These are phyloP conservation scores for Fusarium globosum DNA, from an alignment of 2,329 filamentous ascomycete genomes.

Conservation along the genomic window DNA sequence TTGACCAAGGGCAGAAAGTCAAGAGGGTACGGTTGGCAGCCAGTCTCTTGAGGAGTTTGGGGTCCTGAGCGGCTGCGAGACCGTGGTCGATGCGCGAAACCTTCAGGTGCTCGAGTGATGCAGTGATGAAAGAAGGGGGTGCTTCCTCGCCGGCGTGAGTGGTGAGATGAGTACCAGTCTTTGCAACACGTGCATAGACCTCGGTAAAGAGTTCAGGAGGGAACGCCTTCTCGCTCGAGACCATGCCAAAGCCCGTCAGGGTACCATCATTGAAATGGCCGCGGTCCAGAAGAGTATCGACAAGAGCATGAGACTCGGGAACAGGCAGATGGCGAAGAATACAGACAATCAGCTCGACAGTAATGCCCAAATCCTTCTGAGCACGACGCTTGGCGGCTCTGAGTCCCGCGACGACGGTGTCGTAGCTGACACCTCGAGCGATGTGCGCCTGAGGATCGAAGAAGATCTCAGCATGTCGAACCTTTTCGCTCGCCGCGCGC, in stretches of 20 bases:
- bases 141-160: conserved; percentile 83
- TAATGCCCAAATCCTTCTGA: conserved; percentile 70
- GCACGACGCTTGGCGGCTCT: conserved; percentile 69
- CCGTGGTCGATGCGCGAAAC: conserved; percentile 81
- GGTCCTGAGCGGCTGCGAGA: conserved; percentile 71
- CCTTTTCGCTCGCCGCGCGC: conserved; percentile 70
- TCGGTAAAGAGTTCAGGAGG: conserved; percentile 70
- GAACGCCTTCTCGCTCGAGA: conserved; percentile 70
- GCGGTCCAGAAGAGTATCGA: conserved; percentile 45
- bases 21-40: conserved; percentile 69
- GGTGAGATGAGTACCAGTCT: conserved; percentile 68
- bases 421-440: conserved; percentile 69
- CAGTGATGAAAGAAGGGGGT: conserved; percentile 71
- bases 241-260: conserved; percentile 73
- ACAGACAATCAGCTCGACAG: conserved; percentile 75
- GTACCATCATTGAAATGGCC: conserved; percentile 63
- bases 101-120: conserved; percentile 70
- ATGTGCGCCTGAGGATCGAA: conserved; percentile 85
- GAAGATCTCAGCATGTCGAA: conserved; percentile 81
- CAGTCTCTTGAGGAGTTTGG: conserved; percentile 67
- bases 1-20: conserved; percentile 79
- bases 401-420: conserved; percentile 73
- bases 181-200: conserved; percentile 64
- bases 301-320: conserved; percentile 60
- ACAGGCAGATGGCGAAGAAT: conserved; percentile 77